These are phyloP conservation scores for Poterioochromonas sp. DNA, from an alignment of 352 stramenopile species.

Conservation along the genomic window DNA sequence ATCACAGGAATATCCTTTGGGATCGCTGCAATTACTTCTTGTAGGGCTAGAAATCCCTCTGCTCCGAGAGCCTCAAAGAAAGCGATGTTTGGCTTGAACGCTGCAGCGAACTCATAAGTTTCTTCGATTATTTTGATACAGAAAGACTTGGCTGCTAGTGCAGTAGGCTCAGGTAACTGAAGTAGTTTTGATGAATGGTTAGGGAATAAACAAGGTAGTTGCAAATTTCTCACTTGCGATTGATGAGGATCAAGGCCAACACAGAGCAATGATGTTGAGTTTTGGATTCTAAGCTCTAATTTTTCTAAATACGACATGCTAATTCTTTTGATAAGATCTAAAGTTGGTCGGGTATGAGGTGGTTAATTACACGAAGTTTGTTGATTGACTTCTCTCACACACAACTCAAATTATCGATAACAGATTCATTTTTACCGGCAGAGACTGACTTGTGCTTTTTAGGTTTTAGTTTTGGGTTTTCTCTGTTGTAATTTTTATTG, in stretches of 20 bases:
- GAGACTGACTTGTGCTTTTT: too few relatives aligned
- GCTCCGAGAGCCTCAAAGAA: slow-evolving; percentile 90
- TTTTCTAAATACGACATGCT: slow-evolving; percentile 66
- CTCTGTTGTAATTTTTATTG: too few relatives aligned
- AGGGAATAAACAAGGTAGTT: too few relatives aligned
- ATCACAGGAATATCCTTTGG: slow-evolving; percentile 83
- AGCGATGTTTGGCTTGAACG: slow-evolving; percentile 97
- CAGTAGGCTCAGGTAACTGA: slow-evolving; percentile 57
- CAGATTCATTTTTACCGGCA: too few relatives aligned
- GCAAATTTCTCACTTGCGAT: slow-evolving; percentile 45
- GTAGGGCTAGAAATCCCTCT: slow-evolving; percentile 61
- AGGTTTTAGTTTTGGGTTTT: too few relatives aligned
- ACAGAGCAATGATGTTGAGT: slow-evolving; percentile 90
- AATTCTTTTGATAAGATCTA: too few relatives aligned
- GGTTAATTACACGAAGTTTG: too few relatives aligned
- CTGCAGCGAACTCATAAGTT: slow-evolving; percentile 78
- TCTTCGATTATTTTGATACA: slow-evolving; percentile 86
- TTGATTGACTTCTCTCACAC: too few relatives aligned
- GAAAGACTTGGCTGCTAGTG: slow-evolving; percentile 79
- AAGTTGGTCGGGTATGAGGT: too few relatives aligned
- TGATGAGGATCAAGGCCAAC: slow-evolving; percentile 93
- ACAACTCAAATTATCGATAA: too few relatives aligned
- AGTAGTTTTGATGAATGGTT: not conserved
- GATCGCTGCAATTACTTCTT: slow-evolving; percentile 73
- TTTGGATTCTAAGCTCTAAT: slow-evolving; percentile 67